Evolutionary conservation across 2,329 filamentous ascomycete genomes (phyloP), one percentile per base, ranked within the genome.

Genomic region (Zymoseptoria passerinii): DNA sequence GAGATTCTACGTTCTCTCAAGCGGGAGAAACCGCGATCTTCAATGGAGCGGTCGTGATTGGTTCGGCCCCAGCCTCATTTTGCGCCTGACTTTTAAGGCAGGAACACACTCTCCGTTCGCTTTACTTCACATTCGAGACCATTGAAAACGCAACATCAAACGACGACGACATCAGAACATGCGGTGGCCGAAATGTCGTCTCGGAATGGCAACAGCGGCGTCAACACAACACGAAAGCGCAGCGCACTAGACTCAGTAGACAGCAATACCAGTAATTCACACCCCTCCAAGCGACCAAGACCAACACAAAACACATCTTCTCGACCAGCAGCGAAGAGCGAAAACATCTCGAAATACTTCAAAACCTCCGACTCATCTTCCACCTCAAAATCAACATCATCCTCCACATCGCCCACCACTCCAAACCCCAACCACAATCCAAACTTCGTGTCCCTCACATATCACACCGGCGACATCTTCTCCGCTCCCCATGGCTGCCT

Each of bases 401-500:
- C 16, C 7, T 44, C 16, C 13, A 23, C 28, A 1, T 27, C 48
- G 13, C 54, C 68, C 50, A 54, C 28, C 4, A 44, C 1, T 16
- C 13, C 35, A 6, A n/a, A n/a, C 13, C 0, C 10, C 4, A 44
- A 16, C 35, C 1, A 9, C 35, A 44, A 44, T 4, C 35, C 35
- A 1, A 10, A 4, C 16, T 13, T 13, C 13, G 16, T 44, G 35
- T 44, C 35, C 9, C 28, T 70, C 16, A 61, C 50, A 50, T 58
- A 69, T 48, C 44, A 61, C 27, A 61, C 56, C 51, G 80, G 80
- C 54, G 73, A 82, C 65, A 74, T 86, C 48, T 83, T 85, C 66
- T 67, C 74, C 44, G 79, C 79, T 0, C 81, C 81, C 0, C 67
- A 75, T 35, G 70, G 75, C 55, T 73, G 77, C 20, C 74, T 81